phyloP scores from a whole-genome alignment of 495 filamentous ascomycete genomes.

The Geoglossum glabrum region DNA sequence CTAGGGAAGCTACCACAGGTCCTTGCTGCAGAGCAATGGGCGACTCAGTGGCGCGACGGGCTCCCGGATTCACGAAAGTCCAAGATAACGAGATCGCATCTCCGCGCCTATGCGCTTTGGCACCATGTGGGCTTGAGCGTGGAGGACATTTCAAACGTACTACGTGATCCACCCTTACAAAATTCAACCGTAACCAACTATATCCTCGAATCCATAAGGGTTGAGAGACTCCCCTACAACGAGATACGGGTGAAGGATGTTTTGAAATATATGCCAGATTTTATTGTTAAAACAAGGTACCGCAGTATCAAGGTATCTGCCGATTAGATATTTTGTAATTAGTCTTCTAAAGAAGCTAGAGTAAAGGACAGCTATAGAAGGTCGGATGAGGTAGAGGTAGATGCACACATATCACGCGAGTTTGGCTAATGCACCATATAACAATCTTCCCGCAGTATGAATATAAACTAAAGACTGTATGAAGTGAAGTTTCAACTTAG shows the following conservation, averaged over 20 bases:
- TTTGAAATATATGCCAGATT: slow-evolving; percentile 3
- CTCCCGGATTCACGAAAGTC: slow-evolving; percentile 10
- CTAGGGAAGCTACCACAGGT: slow-evolving; percentile 12
- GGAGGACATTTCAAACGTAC: slow-evolving; percentile 23
- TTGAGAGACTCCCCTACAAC: slow-evolving; percentile 23
- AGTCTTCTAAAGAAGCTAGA: background rate
- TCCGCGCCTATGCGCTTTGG: slow-evolving; percentile 46
- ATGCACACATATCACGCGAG: background rate
- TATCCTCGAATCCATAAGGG: slow-evolving; percentile 22
- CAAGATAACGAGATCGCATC: slow-evolving; percentile 14
- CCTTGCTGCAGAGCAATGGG: slow-evolving; percentile 19
- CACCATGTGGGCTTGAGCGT: slow-evolving; percentile 23
- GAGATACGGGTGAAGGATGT: slow-evolving; percentile 18
- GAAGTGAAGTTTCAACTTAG: background rate
- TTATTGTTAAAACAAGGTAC: background rate
- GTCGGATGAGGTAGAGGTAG: background rate
- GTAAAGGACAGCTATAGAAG: background rate
- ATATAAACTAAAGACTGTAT: too few species aligned
- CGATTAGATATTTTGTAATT: background rate
- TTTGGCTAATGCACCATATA: background rate
- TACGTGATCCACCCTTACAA: slow-evolving; percentile 35
- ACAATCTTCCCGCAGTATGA: too few species aligned
- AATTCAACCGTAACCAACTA: slow-evolving; percentile 29
- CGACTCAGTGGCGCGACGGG: slow-evolving; percentile 13
- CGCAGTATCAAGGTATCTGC: background rate